Percentiles rank a stretch among this genome's conserved stretches.
Conservation (phyloP, 352 stramenopile species). For the Globisporangium cylindrosporum region DNA sequence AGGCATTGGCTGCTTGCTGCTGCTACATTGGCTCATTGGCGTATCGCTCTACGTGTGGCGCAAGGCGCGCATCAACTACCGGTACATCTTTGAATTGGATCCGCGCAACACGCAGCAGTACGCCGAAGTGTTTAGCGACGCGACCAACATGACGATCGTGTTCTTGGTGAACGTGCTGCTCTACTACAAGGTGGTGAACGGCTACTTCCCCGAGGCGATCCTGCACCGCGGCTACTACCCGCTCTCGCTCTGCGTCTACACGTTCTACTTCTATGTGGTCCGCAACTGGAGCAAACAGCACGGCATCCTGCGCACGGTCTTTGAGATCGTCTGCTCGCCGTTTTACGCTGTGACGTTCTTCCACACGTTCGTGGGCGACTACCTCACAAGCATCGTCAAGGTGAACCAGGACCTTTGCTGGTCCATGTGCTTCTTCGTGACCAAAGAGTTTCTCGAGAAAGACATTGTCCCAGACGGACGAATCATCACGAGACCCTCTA, state of each 20-base stretch:
- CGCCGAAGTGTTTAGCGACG: conserved; percentile 91
- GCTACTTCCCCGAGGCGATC: conserved; percentile 78
- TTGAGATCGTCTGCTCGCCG: conserved; percentile 89
- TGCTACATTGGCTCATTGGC: conserved; percentile 96
- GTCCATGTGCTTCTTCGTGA: conserved; percentile 94
- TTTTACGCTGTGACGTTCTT: conserved; percentile 94
- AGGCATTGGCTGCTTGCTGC: conserved; percentile 91
- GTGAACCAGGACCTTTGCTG: conserved; percentile 89
- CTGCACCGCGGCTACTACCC: conserved; percentile 90
- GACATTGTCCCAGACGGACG: conserved; percentile 64
- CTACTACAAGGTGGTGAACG: conserved; percentile 96
- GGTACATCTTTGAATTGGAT: conserved; percentile 95
- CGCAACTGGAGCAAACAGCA: conserved; percentile 79
- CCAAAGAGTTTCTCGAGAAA: conserved; percentile 90
- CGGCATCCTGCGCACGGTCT: conserved; percentile 85
- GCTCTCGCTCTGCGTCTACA: conserved; percentile 89
- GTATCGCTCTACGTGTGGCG: conserved; percentile 91
- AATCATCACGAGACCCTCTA: conserved; percentile 89
- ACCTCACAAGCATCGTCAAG: conserved; percentile 83
- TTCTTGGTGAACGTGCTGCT: conserved; percentile 94
- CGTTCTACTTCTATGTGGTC: conserved; percentile 92
- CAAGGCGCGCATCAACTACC: conserved; percentile 89
- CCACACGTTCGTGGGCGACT: conserved; percentile 89
- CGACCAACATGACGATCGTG: conserved; percentile 96
- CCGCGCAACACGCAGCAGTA: conserved; percentile 78